Conservation (phyloP, 116 monocot genomes). For the Phalaenopsis hybrid region DNA sequence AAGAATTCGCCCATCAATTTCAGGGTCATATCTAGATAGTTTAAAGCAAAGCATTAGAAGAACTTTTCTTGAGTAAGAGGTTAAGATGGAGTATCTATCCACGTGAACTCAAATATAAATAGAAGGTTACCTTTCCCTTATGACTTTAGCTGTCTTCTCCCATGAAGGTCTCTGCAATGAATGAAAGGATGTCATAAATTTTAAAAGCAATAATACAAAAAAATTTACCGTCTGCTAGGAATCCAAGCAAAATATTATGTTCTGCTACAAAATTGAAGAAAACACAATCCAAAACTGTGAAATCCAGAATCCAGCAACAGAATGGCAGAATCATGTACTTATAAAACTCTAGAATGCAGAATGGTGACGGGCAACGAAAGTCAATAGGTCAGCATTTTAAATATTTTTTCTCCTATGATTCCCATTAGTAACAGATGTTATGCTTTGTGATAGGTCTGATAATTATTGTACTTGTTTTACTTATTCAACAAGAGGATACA, state of each 20-base stretch:
- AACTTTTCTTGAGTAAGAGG: neutral
- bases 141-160: constrained; percentile 81
- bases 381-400: neutral
- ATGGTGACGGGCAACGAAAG: neutral
- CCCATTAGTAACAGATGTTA: neutral
- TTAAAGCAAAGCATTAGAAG: constrained; percentile 5
- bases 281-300: neutral
- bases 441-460: neutral
- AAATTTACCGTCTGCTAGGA: neutral
- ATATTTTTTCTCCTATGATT: neutral
- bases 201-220: neutral
- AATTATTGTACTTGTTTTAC: neutral
- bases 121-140: constrained; percentile 60
- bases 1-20: constrained; percentile 61
- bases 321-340: constrained; percentile 1
- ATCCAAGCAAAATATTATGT: neutral
- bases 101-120: constrained; percentile 1
- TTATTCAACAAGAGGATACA: neutral
- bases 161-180: constrained; percentile 85
- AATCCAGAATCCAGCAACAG: neutral
- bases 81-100: neutral
- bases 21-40: constrained; percentile 64
- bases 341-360: neutral
- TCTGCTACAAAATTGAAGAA: neutral
- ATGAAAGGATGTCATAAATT: neutral